phyloP scores from a whole-genome alignment of 2,329 filamentous ascomycete species.

The Trichoderma citrinoviride region DNA sequence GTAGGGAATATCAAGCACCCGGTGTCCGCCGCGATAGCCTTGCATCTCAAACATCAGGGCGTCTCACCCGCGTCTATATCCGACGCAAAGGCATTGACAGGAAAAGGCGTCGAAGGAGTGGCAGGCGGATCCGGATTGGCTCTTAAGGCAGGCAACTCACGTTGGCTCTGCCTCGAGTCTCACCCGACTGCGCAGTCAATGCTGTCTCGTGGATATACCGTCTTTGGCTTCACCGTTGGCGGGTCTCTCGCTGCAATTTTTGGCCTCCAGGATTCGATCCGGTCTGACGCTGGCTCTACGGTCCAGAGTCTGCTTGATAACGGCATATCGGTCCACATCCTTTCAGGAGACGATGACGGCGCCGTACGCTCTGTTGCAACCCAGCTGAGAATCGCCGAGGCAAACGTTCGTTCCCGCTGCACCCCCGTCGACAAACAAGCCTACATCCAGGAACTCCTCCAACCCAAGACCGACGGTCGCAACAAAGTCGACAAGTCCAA shows the following conservation, averaged over 20 bases:
- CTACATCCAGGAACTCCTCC: conserved; percentile 43
- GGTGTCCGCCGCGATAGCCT: conserved; percentile 48
- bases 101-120: conserved; percentile 46
- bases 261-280: conserved; percentile 47
- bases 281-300: conserved; percentile 40
- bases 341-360: conserved; percentile 54
- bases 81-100: conserved; percentile 32
- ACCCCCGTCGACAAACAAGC: conserved; percentile 46
- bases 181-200: conserved; percentile 36
- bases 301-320: conserved; percentile 38
- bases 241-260: conserved; percentile 40
- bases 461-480: neutral
- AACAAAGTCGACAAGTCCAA: conserved; percentile 15
- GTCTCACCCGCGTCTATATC: neutral
- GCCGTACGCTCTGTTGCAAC: conserved; percentile 44
- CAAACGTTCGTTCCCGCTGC: conserved; percentile 42
- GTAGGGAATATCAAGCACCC: conserved; percentile 49
- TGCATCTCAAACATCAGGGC: conserved; percentile 36
- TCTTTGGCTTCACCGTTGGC: conserved; percentile 48
- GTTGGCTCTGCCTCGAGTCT: conserved; percentile 43
- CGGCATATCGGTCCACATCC: conserved; percentile 45
- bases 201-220: conserved; percentile 40
- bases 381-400: conserved; percentile 40
- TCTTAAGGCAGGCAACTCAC: conserved; percentile 50
- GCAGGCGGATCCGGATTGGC: conserved; percentile 22